Conservation (phyloP, 129 eudicot species). For the Helichrysum umbraculigerum region DNA sequence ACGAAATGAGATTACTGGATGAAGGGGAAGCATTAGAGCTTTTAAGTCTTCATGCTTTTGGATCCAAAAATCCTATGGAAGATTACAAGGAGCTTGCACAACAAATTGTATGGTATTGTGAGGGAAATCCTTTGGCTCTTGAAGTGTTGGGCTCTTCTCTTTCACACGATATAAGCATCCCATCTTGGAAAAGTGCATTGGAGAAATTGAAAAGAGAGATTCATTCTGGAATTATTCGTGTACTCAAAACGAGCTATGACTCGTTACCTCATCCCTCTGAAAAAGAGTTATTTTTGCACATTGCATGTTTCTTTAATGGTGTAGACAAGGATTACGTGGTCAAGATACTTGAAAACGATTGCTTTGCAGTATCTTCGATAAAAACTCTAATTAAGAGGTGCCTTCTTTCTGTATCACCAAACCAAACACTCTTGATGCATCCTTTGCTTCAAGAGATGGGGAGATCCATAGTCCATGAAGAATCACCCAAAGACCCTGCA, state of each 20-base stretch:
- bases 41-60: conserved; percentile 29
- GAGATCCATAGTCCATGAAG: conserved; percentile 8
- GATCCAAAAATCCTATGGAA: neutral
- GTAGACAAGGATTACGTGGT: conserved; percentile 13
- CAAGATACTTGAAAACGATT: conserved; percentile 26
- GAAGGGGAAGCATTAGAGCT: conserved; percentile 29
- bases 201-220: conserved; percentile 7
- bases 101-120: conserved; percentile 9
- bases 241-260: conserved; percentile 21
- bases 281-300: conserved; percentile 38
- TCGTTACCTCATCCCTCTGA: conserved; percentile 16
- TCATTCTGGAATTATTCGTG: conserved; percentile 5
- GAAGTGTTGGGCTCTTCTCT: conserved; percentile 28
- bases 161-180: neutral
- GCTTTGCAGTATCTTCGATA: neutral
- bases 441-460: conserved; percentile 30
- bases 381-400: neutral
- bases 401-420: neutral
- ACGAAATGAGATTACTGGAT: conserved; percentile 6
- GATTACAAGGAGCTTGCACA: neutral
- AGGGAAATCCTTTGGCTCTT: conserved; percentile 35
- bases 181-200: conserved; percentile 6
- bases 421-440: conserved; percentile 29
- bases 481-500: conserved; percentile 2
- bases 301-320: conserved; percentile 43